phyloP scores from a whole-genome alignment of 805 yeast species.

The Sporopachydermia lactativora region DNA sequence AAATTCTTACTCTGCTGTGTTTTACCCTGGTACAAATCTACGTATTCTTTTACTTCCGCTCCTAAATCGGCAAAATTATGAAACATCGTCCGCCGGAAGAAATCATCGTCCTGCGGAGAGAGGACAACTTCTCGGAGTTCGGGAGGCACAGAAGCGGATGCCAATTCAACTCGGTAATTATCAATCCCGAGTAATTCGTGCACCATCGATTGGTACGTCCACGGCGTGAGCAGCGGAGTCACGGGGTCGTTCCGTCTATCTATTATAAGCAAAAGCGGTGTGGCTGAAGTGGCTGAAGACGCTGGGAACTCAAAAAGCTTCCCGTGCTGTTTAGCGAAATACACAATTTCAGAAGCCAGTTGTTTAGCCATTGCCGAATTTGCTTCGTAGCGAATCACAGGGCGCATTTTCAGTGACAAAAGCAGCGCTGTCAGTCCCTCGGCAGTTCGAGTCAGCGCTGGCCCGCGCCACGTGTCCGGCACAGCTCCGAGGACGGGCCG shows the following conservation, averaged over 20 bases:
- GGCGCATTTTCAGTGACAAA: slow-evolving; percentile 62
- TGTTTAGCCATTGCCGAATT: slow-evolving; percentile 51
- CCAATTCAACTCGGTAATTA: slow-evolving; percentile 65
- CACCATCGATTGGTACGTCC: slow-evolving; percentile 98
- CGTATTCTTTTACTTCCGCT: slow-evolving; percentile 73
- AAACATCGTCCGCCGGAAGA: slow-evolving; percentile 70
- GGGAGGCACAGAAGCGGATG: slow-evolving; percentile 41
- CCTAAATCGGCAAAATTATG: slow-evolving; percentile 92
- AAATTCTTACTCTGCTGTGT: slow-evolving; percentile 64
- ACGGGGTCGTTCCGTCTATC: slow-evolving; percentile 87
- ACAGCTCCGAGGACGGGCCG: slow-evolving; percentile 23
- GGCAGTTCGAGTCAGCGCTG: slow-evolving; percentile 27
- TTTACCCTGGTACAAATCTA: slow-evolving; percentile 64
- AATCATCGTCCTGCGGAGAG: slow-evolving; percentile 57
- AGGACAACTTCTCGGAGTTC: slow-evolving; percentile 51
- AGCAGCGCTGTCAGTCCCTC: slow-evolving; percentile 40
- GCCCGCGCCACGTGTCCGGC: slow-evolving; percentile 31
- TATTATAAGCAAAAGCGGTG: slow-evolving; percentile 60
- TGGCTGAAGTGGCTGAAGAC: slow-evolving; percentile 54
- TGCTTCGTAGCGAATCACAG: slow-evolving; percentile 64
- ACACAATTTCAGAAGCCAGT: slow-evolving; percentile 50
- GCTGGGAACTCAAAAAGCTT: slow-evolving; percentile 55
- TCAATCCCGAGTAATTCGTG: slow-evolving; percentile 79
- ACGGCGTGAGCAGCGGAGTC: slow-evolving; percentile 84
- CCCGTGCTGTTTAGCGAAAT: slow-evolving; percentile 17